Base-by-base conservation (phyloP, 129 eudicot genomes). In the Logfia minima region DNA sequence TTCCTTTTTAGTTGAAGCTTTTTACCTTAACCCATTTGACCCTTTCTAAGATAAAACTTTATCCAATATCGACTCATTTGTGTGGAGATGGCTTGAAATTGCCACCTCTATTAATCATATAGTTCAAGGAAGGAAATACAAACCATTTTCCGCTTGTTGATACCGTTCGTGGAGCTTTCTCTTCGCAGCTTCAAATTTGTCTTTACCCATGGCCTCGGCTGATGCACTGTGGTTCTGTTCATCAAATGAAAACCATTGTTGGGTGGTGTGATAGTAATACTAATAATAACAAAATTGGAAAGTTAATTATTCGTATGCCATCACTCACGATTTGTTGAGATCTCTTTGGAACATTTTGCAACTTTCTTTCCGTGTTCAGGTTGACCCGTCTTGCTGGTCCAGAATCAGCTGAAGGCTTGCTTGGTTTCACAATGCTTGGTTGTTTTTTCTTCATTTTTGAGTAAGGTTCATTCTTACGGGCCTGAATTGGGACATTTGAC, bases 371-470 rank as follows among this genome's bases (percentile, higher is more conserved):
- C 22, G 52, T 29, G 68, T 62, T 77, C 5, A 83, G 84, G 67
- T 82, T 85, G 37, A 77, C 52, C 48, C 86, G 86, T 86, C 85
- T 85, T 29, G 83, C 90, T 2, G 82, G 84, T 22, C 82, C 90
- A 56, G 92, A 82, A 72, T 75, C 83, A 2, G 74, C 76, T 45
- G 77, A 18, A 48, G 95, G 92, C 83, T 83, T 86, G 75, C 70
- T 75, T 34, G 87, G 92, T 71, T 87, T 88, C 37, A 66, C 32
- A 66, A 79, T 66, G 48, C 82, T 81, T 19, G 62, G 59, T 83
- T 86, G 90, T 78, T 83, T 88, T 83, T 75, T 85, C 82, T 66
- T 58, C 68, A 63, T 7, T 67, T 31, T 66, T 26, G 55, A 55
- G 52, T 39, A 56, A 19, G 14, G 71, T 56, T 81, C 79, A 56